Evolutionary conservation across 2,329 filamentous ascomycete species (phyloP).

Genomic region (Neospermospora avenae): DNA sequence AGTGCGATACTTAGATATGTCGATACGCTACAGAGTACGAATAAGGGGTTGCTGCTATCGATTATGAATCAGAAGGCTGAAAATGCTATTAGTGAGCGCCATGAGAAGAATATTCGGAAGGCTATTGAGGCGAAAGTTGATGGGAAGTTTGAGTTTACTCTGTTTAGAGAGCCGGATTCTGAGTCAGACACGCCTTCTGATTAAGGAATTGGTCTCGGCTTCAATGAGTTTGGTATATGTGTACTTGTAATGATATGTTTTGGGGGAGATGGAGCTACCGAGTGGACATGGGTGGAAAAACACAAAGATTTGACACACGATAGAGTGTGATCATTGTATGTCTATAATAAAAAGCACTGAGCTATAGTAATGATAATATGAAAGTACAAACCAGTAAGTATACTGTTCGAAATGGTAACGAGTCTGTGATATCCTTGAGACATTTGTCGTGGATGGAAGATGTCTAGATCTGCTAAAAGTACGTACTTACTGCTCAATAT

Average conservation of each 20-base stretch:
- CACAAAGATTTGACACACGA: background rate
- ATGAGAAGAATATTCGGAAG: slow-evolving; percentile 30
- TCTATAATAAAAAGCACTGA: background rate
- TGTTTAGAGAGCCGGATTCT: slow-evolving; percentile 30
- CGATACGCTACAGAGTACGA: slow-evolving; percentile 35
- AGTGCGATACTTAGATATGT: slow-evolving; percentile 47
- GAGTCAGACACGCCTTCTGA: slow-evolving; percentile 33
- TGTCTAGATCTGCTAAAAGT: too few relatives aligned
- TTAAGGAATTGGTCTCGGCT: slow-evolving; percentile 11
- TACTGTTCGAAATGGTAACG: background rate
- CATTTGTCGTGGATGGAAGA: too few relatives aligned
- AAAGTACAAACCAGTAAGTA: slow-evolving; percentile 7
- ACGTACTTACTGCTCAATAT: too few relatives aligned
- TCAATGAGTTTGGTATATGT: background rate
- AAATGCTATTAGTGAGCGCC: slow-evolving; percentile 26
- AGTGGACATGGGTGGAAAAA: background rate
- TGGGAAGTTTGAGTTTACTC: slow-evolving; percentile 37
- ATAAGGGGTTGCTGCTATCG: slow-evolving; percentile 34
- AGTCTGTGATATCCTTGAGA: too few relatives aligned
- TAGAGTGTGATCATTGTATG: background rate
- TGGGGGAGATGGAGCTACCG: background rate
- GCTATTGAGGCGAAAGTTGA: slow-evolving; percentile 32
- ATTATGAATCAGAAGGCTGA: slow-evolving; percentile 34
- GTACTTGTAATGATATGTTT: background rate
- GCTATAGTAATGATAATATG: background rate